phyloP scores from a whole-genome alignment of 805 yeast species.

The Ogataea chonburiensis region DNA sequence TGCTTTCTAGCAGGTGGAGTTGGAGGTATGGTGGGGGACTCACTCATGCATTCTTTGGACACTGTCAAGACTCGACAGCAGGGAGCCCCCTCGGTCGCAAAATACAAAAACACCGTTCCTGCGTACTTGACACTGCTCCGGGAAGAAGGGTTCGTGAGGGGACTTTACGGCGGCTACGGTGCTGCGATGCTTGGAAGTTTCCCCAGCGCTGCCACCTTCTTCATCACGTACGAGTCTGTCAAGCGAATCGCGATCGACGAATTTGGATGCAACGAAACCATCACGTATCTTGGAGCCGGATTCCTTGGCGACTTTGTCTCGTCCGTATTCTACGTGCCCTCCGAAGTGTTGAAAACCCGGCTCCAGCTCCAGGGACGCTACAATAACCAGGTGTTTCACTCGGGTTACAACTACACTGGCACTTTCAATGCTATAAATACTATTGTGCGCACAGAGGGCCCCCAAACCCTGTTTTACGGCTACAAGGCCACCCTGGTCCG shows the following conservation, averaged over 20 bases:
- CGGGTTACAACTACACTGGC: conserved; percentile 87
- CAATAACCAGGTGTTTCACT: conserved; percentile 73
- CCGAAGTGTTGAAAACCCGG: conserved; percentile 91
- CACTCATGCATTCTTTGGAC: conserved; percentile 92
- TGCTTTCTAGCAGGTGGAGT: conserved; percentile 88
- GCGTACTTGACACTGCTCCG: conserved; percentile 74
- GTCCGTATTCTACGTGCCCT: conserved; percentile 87
- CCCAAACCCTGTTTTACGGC: conserved; percentile 76
- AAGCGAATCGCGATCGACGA: conserved; percentile 70
- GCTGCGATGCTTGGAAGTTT: conserved; percentile 93
- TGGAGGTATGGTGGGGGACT: conserved; percentile 92
- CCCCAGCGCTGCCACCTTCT: conserved; percentile 93
- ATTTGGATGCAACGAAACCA: conserved; percentile 68
- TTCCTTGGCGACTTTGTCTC: conserved; percentile 91
- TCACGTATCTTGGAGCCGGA: conserved; percentile 81
- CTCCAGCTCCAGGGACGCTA: conserved; percentile 87
- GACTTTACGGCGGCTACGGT: conserved; percentile 87
- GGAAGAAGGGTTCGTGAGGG: conserved; percentile 83
- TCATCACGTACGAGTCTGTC: conserved; percentile 82
- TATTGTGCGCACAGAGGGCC: conserved; percentile 69
- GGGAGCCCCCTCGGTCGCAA: conserved; percentile 70
- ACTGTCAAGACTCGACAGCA: conserved; percentile 97
- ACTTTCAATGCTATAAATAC: conserved; percentile 66
- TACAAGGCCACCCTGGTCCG: conserved; percentile 91
- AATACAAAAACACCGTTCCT: conserved; percentile 70